phyloP scores from a whole-genome alignment of 768 basidiomycete species.

The Fibroporia radiculosa region DNA sequence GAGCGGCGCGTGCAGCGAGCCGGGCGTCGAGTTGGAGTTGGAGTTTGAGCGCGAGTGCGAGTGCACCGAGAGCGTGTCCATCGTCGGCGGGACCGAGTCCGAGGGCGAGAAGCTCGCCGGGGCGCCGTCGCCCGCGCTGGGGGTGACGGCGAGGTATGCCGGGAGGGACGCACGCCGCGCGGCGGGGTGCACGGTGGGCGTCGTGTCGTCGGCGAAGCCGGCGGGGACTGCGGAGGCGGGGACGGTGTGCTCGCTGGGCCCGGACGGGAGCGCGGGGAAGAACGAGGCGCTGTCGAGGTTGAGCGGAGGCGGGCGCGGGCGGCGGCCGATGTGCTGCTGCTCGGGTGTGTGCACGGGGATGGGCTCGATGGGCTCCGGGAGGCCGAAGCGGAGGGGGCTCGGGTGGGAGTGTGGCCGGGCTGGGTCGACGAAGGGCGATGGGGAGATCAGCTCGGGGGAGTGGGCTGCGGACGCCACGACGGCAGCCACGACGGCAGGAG shows the following conservation, averaged over 20 bases:
- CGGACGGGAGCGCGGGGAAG: constrained; percentile 1
- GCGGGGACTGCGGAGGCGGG: neutral
- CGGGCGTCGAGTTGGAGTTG: constrained; percentile 6
- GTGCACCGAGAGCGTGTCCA: constrained; percentile 6
- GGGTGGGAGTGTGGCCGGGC: constrained; percentile 1
- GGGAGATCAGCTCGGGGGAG: neutral
- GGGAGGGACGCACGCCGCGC: constrained; percentile 11
- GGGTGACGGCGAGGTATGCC: constrained; percentile 9
- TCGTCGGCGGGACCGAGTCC: constrained; percentile 2
- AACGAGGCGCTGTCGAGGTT: constrained; percentile 2
- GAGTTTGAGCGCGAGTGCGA: constrained; percentile 12
- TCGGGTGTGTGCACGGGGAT: neutral
- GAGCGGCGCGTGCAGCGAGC: constrained; percentile 8
- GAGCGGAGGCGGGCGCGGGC: constrained; percentile 13
- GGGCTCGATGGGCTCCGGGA: neutral
- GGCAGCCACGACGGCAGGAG: constrained; percentile 3
- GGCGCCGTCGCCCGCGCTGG: neutral
- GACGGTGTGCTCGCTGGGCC: neutral
- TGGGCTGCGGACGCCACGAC: neutral
- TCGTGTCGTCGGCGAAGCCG: neutral
- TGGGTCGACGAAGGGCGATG: constrained; percentile 1
- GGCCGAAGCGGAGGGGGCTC: neutral
- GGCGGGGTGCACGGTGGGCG: neutral
- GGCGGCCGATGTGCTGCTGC: neutral
- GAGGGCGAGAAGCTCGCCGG: neutral